Base-by-base conservation (phyloP, 345 rosid species). In the Linum usitatissimum region DNA sequence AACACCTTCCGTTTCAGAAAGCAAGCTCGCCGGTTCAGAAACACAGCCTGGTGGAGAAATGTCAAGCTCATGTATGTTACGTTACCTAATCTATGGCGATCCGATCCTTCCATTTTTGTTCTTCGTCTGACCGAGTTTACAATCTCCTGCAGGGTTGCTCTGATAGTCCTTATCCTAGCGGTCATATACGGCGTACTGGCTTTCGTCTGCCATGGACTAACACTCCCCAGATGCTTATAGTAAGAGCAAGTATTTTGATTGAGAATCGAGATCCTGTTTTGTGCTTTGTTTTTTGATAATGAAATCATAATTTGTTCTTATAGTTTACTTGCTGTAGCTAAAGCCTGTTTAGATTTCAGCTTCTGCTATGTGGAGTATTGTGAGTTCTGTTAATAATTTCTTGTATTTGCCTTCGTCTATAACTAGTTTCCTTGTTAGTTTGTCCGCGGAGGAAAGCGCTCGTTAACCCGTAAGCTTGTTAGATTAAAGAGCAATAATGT, bases 1-100 rank as follows among this genome's bases (percentile, higher is more conserved):
- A 92, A 87, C 70, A 89, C 96, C 63, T 85, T 92, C 64, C 86
- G 97, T 57, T 93, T 93, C 74, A 79, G 96, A 71, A 90, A 93
- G 77, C 99, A 90, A 81, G 81, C 95, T 72, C 96, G 96, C 23
- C 95, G 85, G 39, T 87, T 80, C 72, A 83, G 94, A 78, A 83
- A 71, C 75, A 39, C 82, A 3, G 88, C 84, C 48, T 90, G 97
- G 99, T 93, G 99, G 99, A 81, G 87, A 80, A 93, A 93, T 42
- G 84, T 86, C 73, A 81, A 84, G 82, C 96, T 93, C 61, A 85
- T 78, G 99, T 93, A 81, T 45, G 87, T n/a, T n/a, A n/a, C n/a
- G 65, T 66, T 63, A 42, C 2, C 49, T 42, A 4, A 42, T 42
- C 49, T 31, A n/a, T n/a, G n/a, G n/a, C 36, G 36, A 31, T n/a